Conservation (phyloP, 2,329 filamentous ascomycete species). For the Amesomyces nigricolor region DNA sequence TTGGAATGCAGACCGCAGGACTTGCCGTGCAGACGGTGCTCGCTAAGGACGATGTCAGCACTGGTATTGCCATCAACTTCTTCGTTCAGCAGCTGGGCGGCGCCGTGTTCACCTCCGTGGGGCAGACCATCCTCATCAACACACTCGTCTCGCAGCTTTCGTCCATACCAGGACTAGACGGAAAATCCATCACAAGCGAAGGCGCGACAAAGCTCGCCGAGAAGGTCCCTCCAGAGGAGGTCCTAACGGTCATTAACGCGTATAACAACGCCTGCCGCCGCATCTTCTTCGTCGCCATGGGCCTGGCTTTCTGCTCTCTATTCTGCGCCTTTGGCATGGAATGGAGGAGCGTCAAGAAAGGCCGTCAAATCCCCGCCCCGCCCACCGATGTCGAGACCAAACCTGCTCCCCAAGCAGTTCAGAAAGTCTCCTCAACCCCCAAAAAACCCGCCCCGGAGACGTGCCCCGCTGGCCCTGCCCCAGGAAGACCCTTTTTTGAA, state of each 20-base stretch:
- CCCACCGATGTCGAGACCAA: not conserved
- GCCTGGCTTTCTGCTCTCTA: conserved; percentile 49
- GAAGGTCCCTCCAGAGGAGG: conserved; percentile 44
- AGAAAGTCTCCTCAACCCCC: not conserved
- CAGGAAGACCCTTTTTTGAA: conserved; percentile 11
- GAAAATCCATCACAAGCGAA: conserved; percentile 38
- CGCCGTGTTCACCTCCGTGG: conserved; percentile 53
- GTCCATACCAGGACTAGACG: conserved; percentile 39
- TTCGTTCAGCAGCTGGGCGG: conserved; percentile 56
- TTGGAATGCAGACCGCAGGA: conserved; percentile 52
- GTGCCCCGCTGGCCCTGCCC: not conserved
- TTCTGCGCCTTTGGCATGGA: conserved; percentile 55
- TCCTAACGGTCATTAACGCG: conserved; percentile 50
- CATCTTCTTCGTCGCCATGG: conserved; percentile 59
- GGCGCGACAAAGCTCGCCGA: conserved; percentile 57
- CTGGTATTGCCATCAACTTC: conserved; percentile 50
- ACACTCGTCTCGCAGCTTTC: conserved; percentile 37
- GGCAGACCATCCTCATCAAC: conserved; percentile 49
- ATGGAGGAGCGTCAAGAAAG: conserved; percentile 63
- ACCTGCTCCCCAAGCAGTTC: not conserved
- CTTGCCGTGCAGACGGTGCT: conserved; percentile 54
- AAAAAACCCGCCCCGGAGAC: not conserved
- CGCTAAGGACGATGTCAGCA: conserved; percentile 46
- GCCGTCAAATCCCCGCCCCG: conserved; percentile 16
- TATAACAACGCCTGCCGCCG: conserved; percentile 61